A percentile compares a stretch with the other conserved stretches of the same genome.
phyloP scores from a whole-genome alignment of 2,329 filamentous ascomycete species.

The Aureobasidium sp. region DNA sequence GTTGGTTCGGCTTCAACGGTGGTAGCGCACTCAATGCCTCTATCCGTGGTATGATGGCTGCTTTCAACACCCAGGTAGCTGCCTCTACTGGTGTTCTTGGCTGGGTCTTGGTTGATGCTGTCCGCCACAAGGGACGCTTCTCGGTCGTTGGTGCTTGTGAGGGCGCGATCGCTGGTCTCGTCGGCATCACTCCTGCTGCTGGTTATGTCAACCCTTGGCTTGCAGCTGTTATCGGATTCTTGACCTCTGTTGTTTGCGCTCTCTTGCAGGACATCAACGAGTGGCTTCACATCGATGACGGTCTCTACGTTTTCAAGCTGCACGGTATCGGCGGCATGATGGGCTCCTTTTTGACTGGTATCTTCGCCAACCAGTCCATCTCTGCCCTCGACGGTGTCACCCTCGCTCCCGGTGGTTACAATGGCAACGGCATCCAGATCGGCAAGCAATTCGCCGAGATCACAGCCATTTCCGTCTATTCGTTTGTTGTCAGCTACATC shows the following conservation, averaged over 20 bases:
- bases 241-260: constrained; percentile 47
- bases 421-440: constrained; percentile 50
- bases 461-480: constrained; percentile 46
- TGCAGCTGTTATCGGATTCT: constrained; percentile 50
- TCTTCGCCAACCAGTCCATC: constrained; percentile 47
- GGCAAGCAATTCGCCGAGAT: constrained; percentile 52
- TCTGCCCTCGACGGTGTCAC: constrained; percentile 45
- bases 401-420: constrained; percentile 43
- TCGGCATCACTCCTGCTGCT: constrained; percentile 35
- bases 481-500: constrained; percentile 47
- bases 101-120: constrained; percentile 48
- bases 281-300: constrained; percentile 50
- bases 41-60: constrained; percentile 48
- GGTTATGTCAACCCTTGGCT: constrained; percentile 46
- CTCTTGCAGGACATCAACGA: constrained; percentile 46
- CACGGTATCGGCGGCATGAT: constrained; percentile 53
- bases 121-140: constrained; percentile 47
- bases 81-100: constrained; percentile 49
- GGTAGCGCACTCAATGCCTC: constrained; percentile 48
- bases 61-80: constrained; percentile 53
- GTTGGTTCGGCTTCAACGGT: constrained; percentile 55
- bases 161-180: constrained; percentile 52
- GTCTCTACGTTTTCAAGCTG: constrained; percentile 54
- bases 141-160: constrained; percentile 51
- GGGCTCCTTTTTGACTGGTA: constrained; percentile 51